These are phyloP conservation scores for Fusarium sp. DNA, from an alignment of 2,329 filamentous ascomycete species.

Conservation along the genomic window DNA sequence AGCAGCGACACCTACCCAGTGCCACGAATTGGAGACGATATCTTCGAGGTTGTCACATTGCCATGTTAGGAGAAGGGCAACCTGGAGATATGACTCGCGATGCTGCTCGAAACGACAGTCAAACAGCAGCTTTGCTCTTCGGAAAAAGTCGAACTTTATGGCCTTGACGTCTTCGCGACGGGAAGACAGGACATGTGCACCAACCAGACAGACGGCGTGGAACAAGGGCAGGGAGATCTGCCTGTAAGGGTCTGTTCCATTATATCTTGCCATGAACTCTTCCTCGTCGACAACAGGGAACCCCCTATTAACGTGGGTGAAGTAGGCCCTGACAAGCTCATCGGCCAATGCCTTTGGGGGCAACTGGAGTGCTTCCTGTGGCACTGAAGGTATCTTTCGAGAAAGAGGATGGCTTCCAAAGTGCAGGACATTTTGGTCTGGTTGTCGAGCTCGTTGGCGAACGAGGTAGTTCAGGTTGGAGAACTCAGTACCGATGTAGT, in stretches of 20 bases:
- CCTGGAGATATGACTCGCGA: slow-evolving; percentile 64
- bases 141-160: slow-evolving; percentile 59
- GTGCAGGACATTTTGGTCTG: slow-evolving; percentile 46
- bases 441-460: slow-evolving; percentile 54
- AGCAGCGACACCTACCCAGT: slow-evolving; percentile 63
- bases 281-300: slow-evolving; percentile 64
- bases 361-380: slow-evolving; percentile 59
- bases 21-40: slow-evolving; percentile 62
- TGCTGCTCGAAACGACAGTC: slow-evolving; percentile 65
- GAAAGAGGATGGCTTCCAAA: slow-evolving; percentile 47
- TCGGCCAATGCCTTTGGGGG: slow-evolving; percentile 60
- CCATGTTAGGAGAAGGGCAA: slow-evolving; percentile 65
- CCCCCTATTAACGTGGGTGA: slow-evolving; percentile 60
- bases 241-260: slow-evolving; percentile 55
- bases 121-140: slow-evolving; percentile 63
- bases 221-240: slow-evolving; percentile 60
- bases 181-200: slow-evolving; percentile 58
- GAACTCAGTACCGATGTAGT: slow-evolving; percentile 65
- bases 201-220: slow-evolving; percentile 62
- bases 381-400: slow-evolving; percentile 52
- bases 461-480: slow-evolving; percentile 67
- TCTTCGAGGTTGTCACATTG: slow-evolving; percentile 66
- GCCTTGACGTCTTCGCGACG: slow-evolving; percentile 53
- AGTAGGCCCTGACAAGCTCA: slow-evolving; percentile 62
- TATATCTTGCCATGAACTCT: slow-evolving; percentile 61